Evolutionary conservation across 768 basidiomycete genomes (phyloP).

Genomic region (Boletus rubroflammeus): DNA sequence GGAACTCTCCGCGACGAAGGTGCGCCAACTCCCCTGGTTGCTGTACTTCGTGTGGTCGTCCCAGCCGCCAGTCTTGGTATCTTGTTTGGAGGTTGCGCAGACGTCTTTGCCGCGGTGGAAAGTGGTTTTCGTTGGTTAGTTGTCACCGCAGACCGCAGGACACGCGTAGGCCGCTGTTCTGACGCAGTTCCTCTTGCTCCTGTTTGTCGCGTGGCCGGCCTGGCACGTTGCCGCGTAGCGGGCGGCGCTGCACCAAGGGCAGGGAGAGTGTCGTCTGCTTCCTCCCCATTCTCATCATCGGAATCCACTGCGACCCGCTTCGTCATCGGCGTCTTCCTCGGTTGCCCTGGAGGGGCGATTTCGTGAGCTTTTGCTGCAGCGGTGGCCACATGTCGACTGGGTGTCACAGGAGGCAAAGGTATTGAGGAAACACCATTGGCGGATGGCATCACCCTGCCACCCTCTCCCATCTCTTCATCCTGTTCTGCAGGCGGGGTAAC

Average conservation of each 20-base stretch:
- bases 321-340: slow-evolving; percentile 80
- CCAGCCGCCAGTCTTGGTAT: slow-evolving; percentile 64
- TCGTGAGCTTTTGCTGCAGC: slow-evolving; percentile 68
- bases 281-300: slow-evolving; percentile 57
- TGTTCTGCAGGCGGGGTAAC: slow-evolving; percentile 78
- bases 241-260: slow-evolving; percentile 52
- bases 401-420: slow-evolving; percentile 71
- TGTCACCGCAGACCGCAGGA: slow-evolving; percentile 66
- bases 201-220: slow-evolving; percentile 38
- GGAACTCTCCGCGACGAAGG: slow-evolving; percentile 36
- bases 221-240: slow-evolving; percentile 30
- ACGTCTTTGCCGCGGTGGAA: slow-evolving; percentile 36
- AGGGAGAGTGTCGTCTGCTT: slow-evolving; percentile 60
- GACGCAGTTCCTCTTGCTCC: slow-evolving; percentile 56
- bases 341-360: slow-evolving; percentile 78
- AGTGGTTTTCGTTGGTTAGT: slow-evolving; percentile 54
- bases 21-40: slow-evolving; percentile 31
- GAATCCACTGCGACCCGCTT: slow-evolving; percentile 69
- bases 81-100: slow-evolving; percentile 56
- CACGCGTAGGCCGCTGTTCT: slow-evolving; percentile 69
- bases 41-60: slow-evolving; percentile 47
- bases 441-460: slow-evolving; percentile 37
- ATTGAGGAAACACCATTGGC: slow-evolving; percentile 16
- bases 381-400: slow-evolving; percentile 68
- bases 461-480: slow-evolving; percentile 57